Evolutionary conservation across 305 asterid species (phyloP).

Genomic region (Galium porrigens): DNA sequence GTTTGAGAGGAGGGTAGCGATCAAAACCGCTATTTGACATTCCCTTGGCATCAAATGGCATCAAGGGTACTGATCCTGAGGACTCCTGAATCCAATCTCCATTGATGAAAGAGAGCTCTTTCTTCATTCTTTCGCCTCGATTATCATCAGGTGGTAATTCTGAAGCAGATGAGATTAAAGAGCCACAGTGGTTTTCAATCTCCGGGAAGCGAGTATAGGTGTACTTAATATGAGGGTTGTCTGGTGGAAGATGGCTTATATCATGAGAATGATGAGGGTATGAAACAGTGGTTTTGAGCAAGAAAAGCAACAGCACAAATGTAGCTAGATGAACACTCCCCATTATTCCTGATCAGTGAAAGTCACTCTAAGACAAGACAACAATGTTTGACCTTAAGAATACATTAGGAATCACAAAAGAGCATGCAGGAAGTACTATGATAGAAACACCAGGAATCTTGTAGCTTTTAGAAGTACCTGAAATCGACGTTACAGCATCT

Average conservation of each 20-base stretch:
- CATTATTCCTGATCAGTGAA: not conserved
- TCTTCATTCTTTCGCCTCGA: constrained; percentile 16
- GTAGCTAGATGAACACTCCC: constrained; percentile 3
- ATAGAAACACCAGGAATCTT: too few relatives aligned
- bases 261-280: constrained; percentile 6
- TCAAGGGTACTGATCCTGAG: constrained; percentile 9
- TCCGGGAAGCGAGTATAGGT: constrained; percentile 14
- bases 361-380: not conserved
- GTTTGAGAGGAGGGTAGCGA: constrained; percentile 11
- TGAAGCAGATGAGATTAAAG: constrained; percentile 16
- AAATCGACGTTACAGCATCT: not conserved
- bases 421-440: too few relatives aligned
- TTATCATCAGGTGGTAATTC: constrained; percentile 17
- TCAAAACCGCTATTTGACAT: constrained; percentile 1
- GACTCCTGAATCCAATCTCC: constrained; percentile 19
- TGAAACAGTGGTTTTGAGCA: constrained; percentile 5
- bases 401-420: not conserved
- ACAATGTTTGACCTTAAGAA: constrained; percentile 1
- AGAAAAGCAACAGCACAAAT: not conserved
- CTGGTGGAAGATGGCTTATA: not conserved
- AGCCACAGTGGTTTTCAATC: constrained; percentile 16
- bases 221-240: constrained; percentile 10
- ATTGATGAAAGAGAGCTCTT: constrained; percentile 12
- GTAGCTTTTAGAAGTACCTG: not conserved
- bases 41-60: constrained; percentile 12